Evolutionary conservation across 768 basidiomycete genomes (phyloP).

Genomic region (Clitopilus hobsonii): DNA sequence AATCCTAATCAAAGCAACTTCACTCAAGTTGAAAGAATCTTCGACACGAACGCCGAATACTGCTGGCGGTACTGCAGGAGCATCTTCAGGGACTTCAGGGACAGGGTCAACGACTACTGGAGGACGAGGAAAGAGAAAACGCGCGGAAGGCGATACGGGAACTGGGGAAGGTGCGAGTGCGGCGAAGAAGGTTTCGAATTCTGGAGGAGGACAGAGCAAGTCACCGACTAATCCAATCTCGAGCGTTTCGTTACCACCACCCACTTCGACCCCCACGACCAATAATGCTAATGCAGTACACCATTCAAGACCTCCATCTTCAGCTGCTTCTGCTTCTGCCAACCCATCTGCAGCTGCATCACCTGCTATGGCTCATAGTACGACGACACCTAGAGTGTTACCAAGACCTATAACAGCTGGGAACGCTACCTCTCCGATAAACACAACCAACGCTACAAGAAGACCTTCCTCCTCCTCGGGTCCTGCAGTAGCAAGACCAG

Average conservation of each 20-base stretch:
- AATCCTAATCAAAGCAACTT: slow-evolving; percentile 76
- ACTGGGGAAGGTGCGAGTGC: background rate
- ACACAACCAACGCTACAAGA: background rate
- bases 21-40: slow-evolving; percentile 75
- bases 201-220: too few species aligned
- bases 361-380: background rate
- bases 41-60: slow-evolving; percentile 20
- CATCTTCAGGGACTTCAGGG: slow-evolving; percentile 34
- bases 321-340: background rate
- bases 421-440: background rate
- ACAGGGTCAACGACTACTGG: slow-evolving; percentile 37
- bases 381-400: background rate
- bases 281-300: background rate
- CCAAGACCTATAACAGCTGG: background rate
- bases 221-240: too few species aligned
- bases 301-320: background rate
- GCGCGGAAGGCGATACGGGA: background rate
- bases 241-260: too few species aligned
- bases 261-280: background rate
- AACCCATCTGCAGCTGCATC: background rate
- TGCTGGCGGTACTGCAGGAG: background rate
- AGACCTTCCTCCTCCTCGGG: background rate
- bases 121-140: background rate
- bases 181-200: background rate
- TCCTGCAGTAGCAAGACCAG: background rate